Percentiles rank a stretch among this genome's conserved stretches.
phyloP scores from a whole-genome alignment of 1,284 basidiomycete species.

The Fomitopsis betulina region DNA sequence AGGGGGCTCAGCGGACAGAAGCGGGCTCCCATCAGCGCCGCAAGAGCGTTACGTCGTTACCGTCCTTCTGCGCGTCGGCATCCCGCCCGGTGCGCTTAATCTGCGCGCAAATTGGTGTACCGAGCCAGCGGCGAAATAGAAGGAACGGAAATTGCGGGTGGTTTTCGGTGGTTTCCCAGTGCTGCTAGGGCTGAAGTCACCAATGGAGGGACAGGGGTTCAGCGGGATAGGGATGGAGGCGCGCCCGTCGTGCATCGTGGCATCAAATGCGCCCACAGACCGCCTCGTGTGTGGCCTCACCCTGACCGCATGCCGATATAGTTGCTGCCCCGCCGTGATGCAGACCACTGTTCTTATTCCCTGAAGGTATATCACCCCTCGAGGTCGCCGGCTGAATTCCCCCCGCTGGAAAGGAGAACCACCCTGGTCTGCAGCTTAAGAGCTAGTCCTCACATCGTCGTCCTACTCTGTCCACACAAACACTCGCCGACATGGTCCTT shows the following conservation, averaged over 20 bases:
- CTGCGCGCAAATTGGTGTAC: no score
- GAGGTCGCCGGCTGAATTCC: neutral
- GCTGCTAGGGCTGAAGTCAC: neutral
- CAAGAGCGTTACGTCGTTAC: neutral
- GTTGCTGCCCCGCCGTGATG: constrained; percentile 7
- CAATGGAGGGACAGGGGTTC: neutral
- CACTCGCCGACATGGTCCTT: no score
- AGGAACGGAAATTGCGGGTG: neutral
- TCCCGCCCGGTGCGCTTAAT: neutral
- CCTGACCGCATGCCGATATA: constrained; percentile 9
- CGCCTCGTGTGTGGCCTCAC: constrained; percentile 11
- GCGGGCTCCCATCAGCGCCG: neutral
- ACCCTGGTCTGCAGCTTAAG: no score
- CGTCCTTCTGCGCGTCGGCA: neutral
- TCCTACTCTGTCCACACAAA: no score
- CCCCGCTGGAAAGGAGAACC: no score
- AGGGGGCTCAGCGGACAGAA: neutral
- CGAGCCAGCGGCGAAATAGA: no score
- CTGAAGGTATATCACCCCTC: neutral
- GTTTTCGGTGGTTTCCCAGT: no score
- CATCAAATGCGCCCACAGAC: constrained; percentile 13
- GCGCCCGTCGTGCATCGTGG: constrained; percentile 13
- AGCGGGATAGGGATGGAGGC: neutral
- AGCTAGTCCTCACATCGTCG: no score
- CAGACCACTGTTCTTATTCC: neutral